A percentile compares a stretch with the other conserved stretches of the same genome.
Conservation (phyloP, 2,329 filamentous ascomycete genomes). For the Ophiocordyceps sinensis region DNA sequence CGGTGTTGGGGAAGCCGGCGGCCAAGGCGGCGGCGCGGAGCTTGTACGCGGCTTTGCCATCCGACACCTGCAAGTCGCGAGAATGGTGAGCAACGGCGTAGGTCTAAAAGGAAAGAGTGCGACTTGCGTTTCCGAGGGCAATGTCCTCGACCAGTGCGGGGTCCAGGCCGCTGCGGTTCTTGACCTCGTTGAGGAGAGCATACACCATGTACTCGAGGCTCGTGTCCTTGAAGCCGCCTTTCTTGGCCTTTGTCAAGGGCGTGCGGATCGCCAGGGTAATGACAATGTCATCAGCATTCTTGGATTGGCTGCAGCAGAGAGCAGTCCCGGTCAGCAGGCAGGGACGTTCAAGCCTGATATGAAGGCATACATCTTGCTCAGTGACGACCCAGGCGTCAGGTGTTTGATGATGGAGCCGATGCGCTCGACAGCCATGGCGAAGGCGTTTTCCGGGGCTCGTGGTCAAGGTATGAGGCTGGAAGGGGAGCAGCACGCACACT, state of each 20-base stretch:
- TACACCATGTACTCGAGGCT: conserved; percentile 76
- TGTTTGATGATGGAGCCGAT: conserved; percentile 81
- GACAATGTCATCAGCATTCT: conserved; percentile 92
- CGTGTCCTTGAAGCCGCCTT: conserved; percentile 94
- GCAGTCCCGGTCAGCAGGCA: neutral
- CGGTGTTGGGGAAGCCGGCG: conserved; percentile 86
- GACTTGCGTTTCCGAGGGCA: conserved; percentile 69
- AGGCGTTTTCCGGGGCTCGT: neutral
- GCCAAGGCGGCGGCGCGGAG: conserved; percentile 76
- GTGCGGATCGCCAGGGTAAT: conserved; percentile 88
- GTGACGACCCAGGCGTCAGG: conserved; percentile 56
- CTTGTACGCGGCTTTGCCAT: conserved; percentile 80
- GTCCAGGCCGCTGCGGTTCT: conserved; percentile 61
- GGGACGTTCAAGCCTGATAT: neutral
- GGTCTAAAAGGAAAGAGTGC: neutral
- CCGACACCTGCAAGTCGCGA: conserved; percentile 46
- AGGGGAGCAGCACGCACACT: neutral
- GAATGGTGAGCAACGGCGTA: neutral
- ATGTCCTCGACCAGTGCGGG: conserved; percentile 78
- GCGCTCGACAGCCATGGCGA: conserved; percentile 66
- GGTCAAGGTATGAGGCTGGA: neutral
- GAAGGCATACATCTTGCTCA: conserved; percentile 59
- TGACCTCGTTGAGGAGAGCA: conserved; percentile 63
- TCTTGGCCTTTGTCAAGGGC: conserved; percentile 73
- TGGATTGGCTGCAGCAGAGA: conserved; percentile 50